Evolutionary conservation across 768 basidiomycete species (phyloP).

Genomic region (Flagelloscypha sp.): DNA sequence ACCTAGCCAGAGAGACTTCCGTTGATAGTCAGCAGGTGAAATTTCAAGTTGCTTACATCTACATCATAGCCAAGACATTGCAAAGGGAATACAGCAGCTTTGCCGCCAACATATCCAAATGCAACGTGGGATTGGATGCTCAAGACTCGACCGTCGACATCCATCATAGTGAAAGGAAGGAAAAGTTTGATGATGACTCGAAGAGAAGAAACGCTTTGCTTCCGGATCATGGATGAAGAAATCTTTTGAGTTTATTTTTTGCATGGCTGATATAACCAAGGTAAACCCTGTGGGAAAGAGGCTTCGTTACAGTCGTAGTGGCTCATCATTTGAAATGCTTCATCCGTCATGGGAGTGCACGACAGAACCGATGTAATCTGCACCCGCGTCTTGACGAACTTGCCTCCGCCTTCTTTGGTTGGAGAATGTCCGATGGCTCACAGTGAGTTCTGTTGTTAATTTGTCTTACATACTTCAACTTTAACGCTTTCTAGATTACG

Average conservation of each 20-base stretch:
- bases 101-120: conserved; percentile 88
- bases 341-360: too few species aligned
- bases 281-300: too few species aligned
- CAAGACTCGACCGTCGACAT: conserved; percentile 50
- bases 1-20: conserved; percentile 34
- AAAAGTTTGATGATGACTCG: too few species aligned
- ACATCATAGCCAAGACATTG: conserved; percentile 92
- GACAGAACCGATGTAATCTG: too few species aligned
- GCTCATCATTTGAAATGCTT: too few species aligned
- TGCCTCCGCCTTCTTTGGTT: too few species aligned
- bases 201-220: too few species aligned
- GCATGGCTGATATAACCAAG: too few species aligned
- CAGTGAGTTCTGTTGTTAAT: conserved; percentile 28
- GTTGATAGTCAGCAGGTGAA: conserved; percentile 12
- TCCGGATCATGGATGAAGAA: too few species aligned
- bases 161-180: neutral
- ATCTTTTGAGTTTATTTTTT: too few species aligned
- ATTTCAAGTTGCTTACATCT: conserved; percentile 50
- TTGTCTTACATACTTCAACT: neutral
- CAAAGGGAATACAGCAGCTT: conserved; percentile 68
- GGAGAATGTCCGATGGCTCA: conserved; percentile 52
- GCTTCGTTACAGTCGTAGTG: too few species aligned
- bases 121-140: conserved; percentile 93
- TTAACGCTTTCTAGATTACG: conserved; percentile 47
- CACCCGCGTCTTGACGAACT: too few species aligned